Evolutionary conservation across 805 yeast species (phyloP), one percentile per base, ranked within the genome.

Genomic region (Candida railenensis): DNA sequence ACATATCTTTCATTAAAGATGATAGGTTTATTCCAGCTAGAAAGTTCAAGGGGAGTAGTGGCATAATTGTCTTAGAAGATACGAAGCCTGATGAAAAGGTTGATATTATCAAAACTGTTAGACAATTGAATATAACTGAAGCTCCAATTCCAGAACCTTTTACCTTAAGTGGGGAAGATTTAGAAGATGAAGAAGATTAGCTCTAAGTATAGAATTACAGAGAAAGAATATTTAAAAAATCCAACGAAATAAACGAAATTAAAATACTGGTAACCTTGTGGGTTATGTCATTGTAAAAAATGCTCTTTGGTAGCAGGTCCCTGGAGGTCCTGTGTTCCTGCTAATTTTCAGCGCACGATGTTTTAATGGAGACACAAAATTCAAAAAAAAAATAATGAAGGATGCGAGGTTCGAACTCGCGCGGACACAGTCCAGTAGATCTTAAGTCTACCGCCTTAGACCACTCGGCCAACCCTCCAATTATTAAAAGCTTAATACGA

Each of bases 11-110:
- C 62, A 66, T 74, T 34, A 85, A 85, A 59, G 86, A 82, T 46
- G 85, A 80, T 41, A 78, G 96, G 59, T 92, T 85, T 65, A 78
- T 74, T 30, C 97, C 98, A 3, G 85, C 90, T 7, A 84, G 95
- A 64, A 85, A 83, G 62, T 82, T 81, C 62, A 83, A 71, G 80
- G 88, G 61, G 48, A 66, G 69, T 70, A 74, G 82, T 38, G 96
- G 96, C 43, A 81, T 89, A 42, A 80, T 89, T 45, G 83, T 89
- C 5, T 69, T 89, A 52, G 72, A 76, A 40, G 96, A 89, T 63
- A 76, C 77, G 40, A 68, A 66, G 44, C 85, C 89, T 5, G 76
- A 65, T 1, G 83, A 82, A 57, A 80, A 84, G 21, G 69, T 78
- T 28, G 87, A 82, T 49, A 67, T 78, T 50, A 86, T 91, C 62